Percentiles rank a stretch among this genome's conserved stretches.
Evolutionary conservation across 352 stramenopile species (phyloP).

Genomic region (Globisporangium cylindrosporum): DNA sequence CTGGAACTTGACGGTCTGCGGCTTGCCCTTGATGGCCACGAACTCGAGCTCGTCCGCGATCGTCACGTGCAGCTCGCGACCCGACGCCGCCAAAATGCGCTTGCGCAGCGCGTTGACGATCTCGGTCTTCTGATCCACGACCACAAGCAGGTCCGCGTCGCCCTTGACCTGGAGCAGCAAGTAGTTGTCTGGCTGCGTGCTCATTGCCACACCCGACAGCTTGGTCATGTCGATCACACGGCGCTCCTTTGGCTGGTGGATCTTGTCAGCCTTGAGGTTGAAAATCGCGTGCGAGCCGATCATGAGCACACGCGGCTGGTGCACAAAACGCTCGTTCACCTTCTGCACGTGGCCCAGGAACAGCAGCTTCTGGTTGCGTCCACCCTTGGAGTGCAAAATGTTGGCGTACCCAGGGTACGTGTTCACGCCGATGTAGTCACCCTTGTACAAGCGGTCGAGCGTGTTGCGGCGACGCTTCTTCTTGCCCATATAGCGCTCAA

Average conservation of each 20-base stretch:
- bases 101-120: conserved; percentile 71
- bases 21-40: conserved; percentile 65
- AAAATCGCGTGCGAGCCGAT: conserved; percentile 75
- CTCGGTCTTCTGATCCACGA: conserved; percentile 78
- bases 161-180: conserved; percentile 72
- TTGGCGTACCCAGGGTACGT: conserved; percentile 59
- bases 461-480: conserved; percentile 84
- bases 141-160: conserved; percentile 69
- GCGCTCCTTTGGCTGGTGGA: conserved; percentile 80
- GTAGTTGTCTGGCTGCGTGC: conserved; percentile 79
- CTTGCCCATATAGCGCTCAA: conserved; percentile 81
- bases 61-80: conserved; percentile 57
- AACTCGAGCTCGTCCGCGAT: conserved; percentile 73
- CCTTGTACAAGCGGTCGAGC: conserved; percentile 68
- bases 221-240: conserved; percentile 60
- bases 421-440: conserved; percentile 79
- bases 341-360: conserved; percentile 75
- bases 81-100: conserved; percentile 52
- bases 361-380: conserved; percentile 51
- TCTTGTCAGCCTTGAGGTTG: conserved; percentile 84
- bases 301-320: conserved; percentile 73
- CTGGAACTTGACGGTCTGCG: conserved; percentile 63
- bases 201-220: conserved; percentile 68
- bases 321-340: conserved; percentile 82
- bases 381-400: conserved; percentile 56